A percentile compares a stretch with the other conserved stretches of the same genome.
phyloP scores from a whole-genome alignment of 1,284 basidiomycete genomes.

The Flammula alnicola region DNA sequence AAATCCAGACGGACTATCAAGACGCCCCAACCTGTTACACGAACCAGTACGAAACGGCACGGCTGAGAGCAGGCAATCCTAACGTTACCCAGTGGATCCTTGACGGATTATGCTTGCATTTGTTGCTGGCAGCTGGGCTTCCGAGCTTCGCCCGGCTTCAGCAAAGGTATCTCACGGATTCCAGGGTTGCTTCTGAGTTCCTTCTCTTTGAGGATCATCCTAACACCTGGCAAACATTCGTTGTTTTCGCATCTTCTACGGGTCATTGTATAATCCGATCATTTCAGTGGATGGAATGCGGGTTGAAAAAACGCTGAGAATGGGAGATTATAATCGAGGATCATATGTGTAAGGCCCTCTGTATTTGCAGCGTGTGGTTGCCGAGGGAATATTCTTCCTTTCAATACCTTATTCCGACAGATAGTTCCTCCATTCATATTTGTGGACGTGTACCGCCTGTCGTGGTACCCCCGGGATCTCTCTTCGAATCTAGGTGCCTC shows the following conservation, averaged over 20 bases:
- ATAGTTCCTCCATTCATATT: conserved; percentile 20
- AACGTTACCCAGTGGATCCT: conserved; percentile 1
- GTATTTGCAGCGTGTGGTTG: conserved; percentile 18
- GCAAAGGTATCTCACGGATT: conserved; percentile 26
- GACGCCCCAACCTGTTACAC: no score
- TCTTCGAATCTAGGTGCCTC: conserved; percentile 31
- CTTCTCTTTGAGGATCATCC: no score
- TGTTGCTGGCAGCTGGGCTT: conserved; percentile 1
- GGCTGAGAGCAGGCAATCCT: conserved; percentile 4
- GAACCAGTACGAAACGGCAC: conserved; percentile 7
- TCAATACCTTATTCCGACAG: conserved; percentile 30
- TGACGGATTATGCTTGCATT: conserved; percentile 5
- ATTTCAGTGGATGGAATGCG: conserved; percentile 31
- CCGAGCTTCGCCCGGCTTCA: conserved; percentile 9
- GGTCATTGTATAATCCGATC: conserved; percentile 31
- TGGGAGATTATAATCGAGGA: no score
- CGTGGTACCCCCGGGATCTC: conserved; percentile 31
- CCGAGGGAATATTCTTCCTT: conserved; percentile 29
- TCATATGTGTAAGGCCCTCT: no score
- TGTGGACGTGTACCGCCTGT: conserved; percentile 28
- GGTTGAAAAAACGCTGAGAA: conserved; percentile 20
- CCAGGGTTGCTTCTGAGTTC: conserved; percentile 26
- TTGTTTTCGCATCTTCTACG: conserved; percentile 20
- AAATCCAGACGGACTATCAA: no score
- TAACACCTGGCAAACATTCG: conserved; percentile 17